Percentiles rank a stretch among this genome's conserved stretches.
Evolutionary conservation across 306 rosid species (phyloP).

Genomic region (Acacia melanoxylon): DNA sequence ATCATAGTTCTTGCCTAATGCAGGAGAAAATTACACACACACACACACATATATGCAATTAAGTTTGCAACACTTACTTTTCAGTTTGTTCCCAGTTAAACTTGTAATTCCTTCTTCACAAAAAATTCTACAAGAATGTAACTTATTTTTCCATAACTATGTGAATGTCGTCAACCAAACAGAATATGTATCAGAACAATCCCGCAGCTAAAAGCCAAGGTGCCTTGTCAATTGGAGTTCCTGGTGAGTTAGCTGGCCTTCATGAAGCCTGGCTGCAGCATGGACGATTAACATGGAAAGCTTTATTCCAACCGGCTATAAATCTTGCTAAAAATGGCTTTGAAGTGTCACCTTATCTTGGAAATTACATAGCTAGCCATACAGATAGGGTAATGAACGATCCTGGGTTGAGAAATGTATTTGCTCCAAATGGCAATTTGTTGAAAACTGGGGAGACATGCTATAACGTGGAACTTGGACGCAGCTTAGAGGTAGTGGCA

Average conservation of each 20-base stretch:
- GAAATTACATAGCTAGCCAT: not conserved
- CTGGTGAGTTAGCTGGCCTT: slow-evolving; percentile 93
- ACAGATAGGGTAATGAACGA: slow-evolving; percentile 51
- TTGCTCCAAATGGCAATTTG: slow-evolving; percentile 67
- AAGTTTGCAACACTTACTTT: not conserved
- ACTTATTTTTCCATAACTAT: slow-evolving; percentile 28
- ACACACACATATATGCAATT: not conserved
- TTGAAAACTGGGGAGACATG: slow-evolving; percentile 66
- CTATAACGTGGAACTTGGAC: slow-evolving; percentile 69
- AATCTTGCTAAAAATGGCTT: slow-evolving; percentile 74
- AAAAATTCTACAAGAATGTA: slow-evolving; percentile 7
- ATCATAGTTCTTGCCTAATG: not conserved
- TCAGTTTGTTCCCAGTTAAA: not conserved
- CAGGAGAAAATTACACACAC: not conserved
- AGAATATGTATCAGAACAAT: slow-evolving; percentile 78
- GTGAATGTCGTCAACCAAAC: slow-evolving; percentile 33
- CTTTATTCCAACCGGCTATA: slow-evolving; percentile 78
- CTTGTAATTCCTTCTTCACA: slow-evolving; percentile 18
- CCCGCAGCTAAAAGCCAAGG: slow-evolving; percentile 52
- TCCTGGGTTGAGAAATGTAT: slow-evolving; percentile 66
- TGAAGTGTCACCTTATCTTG: slow-evolving; percentile 56
- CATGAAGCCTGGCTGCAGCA: slow-evolving; percentile 80
- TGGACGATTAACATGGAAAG: slow-evolving; percentile 76
- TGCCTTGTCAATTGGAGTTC: slow-evolving; percentile 78
- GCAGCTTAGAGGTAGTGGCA: slow-evolving; percentile 63